phyloP scores from a whole-genome alignment of 2,329 filamentous ascomycete species.

The Hymenoscyphus scutula region DNA sequence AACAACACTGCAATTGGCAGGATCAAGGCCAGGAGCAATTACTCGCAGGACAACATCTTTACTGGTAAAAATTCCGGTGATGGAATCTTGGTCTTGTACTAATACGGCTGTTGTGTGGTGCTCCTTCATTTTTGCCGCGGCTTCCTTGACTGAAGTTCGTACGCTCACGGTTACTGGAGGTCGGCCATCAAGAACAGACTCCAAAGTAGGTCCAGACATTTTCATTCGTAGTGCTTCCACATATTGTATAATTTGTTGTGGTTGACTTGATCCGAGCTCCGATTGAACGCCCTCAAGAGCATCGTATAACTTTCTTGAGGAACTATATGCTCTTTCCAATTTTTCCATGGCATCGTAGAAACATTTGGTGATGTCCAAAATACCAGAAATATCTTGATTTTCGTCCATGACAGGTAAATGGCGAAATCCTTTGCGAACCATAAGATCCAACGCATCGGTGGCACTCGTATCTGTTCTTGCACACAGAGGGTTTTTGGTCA shows the following conservation, averaged over 20 bases:
- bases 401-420: constrained; percentile 99
- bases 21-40: constrained; percentile 93
- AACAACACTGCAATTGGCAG: constrained; percentile 92
- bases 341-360: constrained; percentile 99
- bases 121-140: constrained; percentile 95
- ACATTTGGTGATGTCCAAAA: constrained; percentile 98
- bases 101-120: constrained; percentile 96
- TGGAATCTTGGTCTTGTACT: constrained; percentile 93
- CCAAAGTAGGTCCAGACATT: constrained; percentile 96
- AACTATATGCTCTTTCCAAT: constrained; percentile 93
- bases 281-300: constrained; percentile 97
- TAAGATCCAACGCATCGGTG: constrained; percentile 93
- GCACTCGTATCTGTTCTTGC: constrained; percentile 97
- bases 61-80: constrained; percentile 98
- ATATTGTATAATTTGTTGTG: constrained; percentile 98
- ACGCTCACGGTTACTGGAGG: constrained; percentile 95
- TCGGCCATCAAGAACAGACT: constrained; percentile 87
- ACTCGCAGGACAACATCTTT: constrained; percentile 98
- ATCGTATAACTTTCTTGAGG: constrained; percentile 97
- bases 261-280: constrained; percentile 91
- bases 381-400: constrained; percentile 98
- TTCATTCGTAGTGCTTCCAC: constrained; percentile 92
- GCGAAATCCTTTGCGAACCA: constrained; percentile 97
- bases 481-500: constrained; percentile 99
- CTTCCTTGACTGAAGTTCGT: constrained; percentile 92